Evolutionary conservation across 441 rosid genomes (phyloP), one percentile per base, ranked within the genome.

Genomic region (Raphanus hybrid): DNA sequence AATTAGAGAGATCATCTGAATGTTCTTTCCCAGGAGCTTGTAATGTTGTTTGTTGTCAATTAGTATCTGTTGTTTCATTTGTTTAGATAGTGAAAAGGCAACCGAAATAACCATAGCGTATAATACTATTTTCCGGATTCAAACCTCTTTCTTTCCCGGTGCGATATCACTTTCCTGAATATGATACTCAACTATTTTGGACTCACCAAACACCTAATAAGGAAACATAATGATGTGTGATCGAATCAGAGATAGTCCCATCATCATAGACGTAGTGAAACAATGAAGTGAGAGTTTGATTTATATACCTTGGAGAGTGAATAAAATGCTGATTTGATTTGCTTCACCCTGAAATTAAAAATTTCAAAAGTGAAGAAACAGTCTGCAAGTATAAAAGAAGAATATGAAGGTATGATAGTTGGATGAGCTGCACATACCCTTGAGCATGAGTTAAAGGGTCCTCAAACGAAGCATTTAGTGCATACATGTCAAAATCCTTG

Each of bases 291-390:
- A 63, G 3, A n/a, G 4, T 18, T 3, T 8, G 6, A 34, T 50
- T 43, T 11, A 34, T 43, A 52, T 67, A 88, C 97, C 97, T 91
- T 94, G 8, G 91, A 3, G 78, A 94, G 70, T 23, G 95, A 89
- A 83, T 94, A 92, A 81, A 94, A 94, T 67, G 97, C 89, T 81
- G 98, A 94, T 76, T 94, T 92, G 85, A 94, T 94, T 86, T 94
- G 94, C 80, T 86, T 84, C 79, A 91, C 86, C 87, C 97, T 94
- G 88, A 61, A 67, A n/a, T 35, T 3, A 18, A 14, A 6, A 37
- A 2, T 43, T 34, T 63, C 15, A 67, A 37, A n/a, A 54, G 76
- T 26, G 70, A 65, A 12, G 12, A 29, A 52, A 59, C 11, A 64
- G 0, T 26, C n/a, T 18, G 9, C 34, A 50, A 23, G 2, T 16